These are phyloP conservation scores for Acanthamoeba royreba DNA, from an alignment of 208 protist genomes.

Conservation along the genomic window DNA sequence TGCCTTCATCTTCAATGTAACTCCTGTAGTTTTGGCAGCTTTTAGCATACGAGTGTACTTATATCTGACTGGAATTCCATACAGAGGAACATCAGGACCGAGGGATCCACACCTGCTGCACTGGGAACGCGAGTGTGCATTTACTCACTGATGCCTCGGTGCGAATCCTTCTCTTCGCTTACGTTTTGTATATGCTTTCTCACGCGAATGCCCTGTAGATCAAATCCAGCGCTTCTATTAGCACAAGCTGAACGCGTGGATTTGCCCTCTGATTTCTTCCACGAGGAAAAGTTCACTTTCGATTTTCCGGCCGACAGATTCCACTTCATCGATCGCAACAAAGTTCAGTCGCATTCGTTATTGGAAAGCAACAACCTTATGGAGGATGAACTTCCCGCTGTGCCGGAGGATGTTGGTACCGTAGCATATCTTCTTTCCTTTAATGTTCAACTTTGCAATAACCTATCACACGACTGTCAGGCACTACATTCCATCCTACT, in stretches of 20 bases:
- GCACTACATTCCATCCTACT: background rate
- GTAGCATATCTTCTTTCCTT: background rate
- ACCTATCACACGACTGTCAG: background rate
- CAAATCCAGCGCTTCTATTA: background rate
- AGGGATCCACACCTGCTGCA: background rate
- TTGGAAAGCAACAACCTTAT: background rate
- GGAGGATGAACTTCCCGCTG: background rate
- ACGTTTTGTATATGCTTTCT: background rate
- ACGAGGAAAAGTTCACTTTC: slow-evolving; percentile 20
- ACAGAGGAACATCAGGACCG: background rate
- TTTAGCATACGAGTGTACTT: background rate
- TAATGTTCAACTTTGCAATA: background rate
- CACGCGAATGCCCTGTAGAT: background rate
- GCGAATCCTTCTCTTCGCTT: background rate
- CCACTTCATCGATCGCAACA: slow-evolving; percentile 3
- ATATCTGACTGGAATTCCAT: background rate
- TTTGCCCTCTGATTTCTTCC: background rate
- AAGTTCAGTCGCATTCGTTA: slow-evolving; percentile 10
- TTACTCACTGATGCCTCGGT: background rate
- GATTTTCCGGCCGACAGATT: background rate
- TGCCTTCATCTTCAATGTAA: background rate
- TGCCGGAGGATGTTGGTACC: background rate
- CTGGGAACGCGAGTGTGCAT: background rate
- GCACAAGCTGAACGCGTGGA: background rate
- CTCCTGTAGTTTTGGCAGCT: background rate